Base-by-base conservation (phyloP, 805 yeast genomes). In the Candida piceae region DNA sequence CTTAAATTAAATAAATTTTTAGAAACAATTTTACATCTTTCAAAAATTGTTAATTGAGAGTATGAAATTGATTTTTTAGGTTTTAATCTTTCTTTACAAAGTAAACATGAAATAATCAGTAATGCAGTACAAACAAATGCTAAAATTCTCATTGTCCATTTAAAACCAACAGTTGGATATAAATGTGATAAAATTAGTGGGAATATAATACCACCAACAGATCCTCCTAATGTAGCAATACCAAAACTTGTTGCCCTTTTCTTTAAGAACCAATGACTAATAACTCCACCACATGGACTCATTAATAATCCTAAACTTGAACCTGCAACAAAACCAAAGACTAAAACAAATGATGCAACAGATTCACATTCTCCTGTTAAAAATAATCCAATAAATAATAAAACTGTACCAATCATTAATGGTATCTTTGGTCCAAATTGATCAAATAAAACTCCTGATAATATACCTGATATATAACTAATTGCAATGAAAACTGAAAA, bases 191-290 rank as follows among this genome's bases (percentile, higher is more conserved):
- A 55, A 53, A 75, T 57, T 26, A 79, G 55, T 1, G 87, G 84
- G 51, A 76, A 72, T 5, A 78, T 50, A 9, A 78, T 64, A 4
- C 87, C 88, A 2, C 86, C 87, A 6, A 77, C 56, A 4, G 83
- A 74, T 1, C 84, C 84, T 3, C 86, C 87, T 8, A 76, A 58
- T 45, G 63, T 41, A 9, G 52, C 52, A 10, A 44, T 32, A 4
- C 54, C 56, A 25, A 47, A 41, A 17, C 64, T 68, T 39, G 50
- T 53, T 1, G 72, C 74, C 41, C 73, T 52, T 45, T 64, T 67
- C 31, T 51, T 51, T 39, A 52, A 52, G 44, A 67, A 69, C 71
- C 71, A 69, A 40, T 70, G 74, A 31, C 68, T 60, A n/a, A 68
- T 57, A 18, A 66, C 70, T 4, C 72, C 67, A 11, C 68, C 53